phyloP scores from a whole-genome alignment of 495 filamentous ascomycete species.

The Schizothecium vesticola region DNA sequence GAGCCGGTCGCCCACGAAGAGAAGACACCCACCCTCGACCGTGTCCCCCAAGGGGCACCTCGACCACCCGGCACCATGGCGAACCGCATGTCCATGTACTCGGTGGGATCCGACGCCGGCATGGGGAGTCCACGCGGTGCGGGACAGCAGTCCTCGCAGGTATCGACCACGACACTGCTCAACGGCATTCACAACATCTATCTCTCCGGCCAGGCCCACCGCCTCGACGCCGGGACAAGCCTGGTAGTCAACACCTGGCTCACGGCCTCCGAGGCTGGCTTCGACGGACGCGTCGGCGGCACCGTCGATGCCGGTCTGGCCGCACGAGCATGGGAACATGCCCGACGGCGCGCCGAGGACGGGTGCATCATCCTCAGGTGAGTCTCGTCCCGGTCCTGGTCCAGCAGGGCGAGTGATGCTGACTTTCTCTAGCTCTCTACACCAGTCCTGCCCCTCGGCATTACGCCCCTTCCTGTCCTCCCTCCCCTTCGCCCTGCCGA shows the following conservation, averaged over 20 bases:
- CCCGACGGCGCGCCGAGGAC: constrained; percentile 88
- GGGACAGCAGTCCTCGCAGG: constrained; percentile 65
- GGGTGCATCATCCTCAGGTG: constrained; percentile 88
- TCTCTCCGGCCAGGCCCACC: constrained; percentile 71
- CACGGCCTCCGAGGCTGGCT: constrained; percentile 61
- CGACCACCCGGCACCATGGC: constrained; percentile 54
- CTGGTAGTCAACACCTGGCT: constrained; percentile 94
- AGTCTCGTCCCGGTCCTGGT: constrained; percentile 15
- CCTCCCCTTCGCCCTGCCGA: constrained; percentile 72
- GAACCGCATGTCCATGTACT: constrained; percentile 80
- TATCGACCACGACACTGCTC: constrained; percentile 87
- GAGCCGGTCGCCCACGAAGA: constrained; percentile 1
- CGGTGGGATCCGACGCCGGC: constrained; percentile 58
- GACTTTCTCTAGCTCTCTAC: constrained; percentile 60
- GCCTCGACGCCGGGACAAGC: constrained; percentile 84
- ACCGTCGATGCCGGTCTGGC: constrained; percentile 76
- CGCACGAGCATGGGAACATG: constrained; percentile 91
- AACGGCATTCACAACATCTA: constrained; percentile 90
- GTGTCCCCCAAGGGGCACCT: constrained; percentile 37
- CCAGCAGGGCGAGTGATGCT: not conserved
- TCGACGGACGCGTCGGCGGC: constrained; percentile 63
- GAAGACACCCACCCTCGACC: constrained; percentile 8
- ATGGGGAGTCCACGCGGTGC: constrained; percentile 52
- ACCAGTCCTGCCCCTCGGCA: constrained; percentile 80
- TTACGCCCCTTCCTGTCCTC: constrained; percentile 74